Evolutionary conservation across 768 basidiomycete genomes (phyloP), one percentile per base, ranked within the genome.

Genomic region (Leccinum subgranulosum): DNA sequence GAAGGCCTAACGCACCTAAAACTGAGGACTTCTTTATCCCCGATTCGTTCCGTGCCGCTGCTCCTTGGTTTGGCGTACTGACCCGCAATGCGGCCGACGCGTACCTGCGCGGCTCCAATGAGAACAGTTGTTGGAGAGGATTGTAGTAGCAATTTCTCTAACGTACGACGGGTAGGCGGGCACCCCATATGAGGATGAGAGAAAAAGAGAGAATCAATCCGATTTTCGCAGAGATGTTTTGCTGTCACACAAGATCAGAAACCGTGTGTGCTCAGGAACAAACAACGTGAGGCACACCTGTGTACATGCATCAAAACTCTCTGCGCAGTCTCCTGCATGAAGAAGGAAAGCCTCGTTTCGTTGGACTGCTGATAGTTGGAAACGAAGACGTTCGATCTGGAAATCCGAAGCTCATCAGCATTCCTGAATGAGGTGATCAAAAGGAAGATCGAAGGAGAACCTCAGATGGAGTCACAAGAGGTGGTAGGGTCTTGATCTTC

Each of bases 281-380:
- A 34, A 54, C 34, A 55, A 43, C 6, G 43, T 33, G 51, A 28
- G 39, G 77, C 82, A 65, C 68, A 92, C 91, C 60, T 92, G 84
- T 0, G 90, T 93, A 69, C 92, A 94, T 0, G 92, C 92, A 64
- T 91, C 88, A 66, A 96, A 95, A 70, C 91, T 89, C 72, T 95
- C 92, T n/a, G 93, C 94, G 66, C 97, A 99, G 67, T 99, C 97
- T 2, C 97, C 97, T 1, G 97, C 97, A 60, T 99, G 97, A 3
- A 99, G 81, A 36, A 99, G 79, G 74, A 99, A 98, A 0, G 93
- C 94, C 66, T 95, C 85, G 60, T 92, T 91, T 19, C 80, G 80
- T 64, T 97, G 89, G 3, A 95, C 94, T 34, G 84, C 84, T 33
- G 79, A 75, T 19, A 98, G 77, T 60, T 95, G 92, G 67, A 85